These are phyloP conservation scores for Amphibolis antarctica DNA, from an alignment of 106 monocot genomes.

Conservation along the genomic window DNA sequence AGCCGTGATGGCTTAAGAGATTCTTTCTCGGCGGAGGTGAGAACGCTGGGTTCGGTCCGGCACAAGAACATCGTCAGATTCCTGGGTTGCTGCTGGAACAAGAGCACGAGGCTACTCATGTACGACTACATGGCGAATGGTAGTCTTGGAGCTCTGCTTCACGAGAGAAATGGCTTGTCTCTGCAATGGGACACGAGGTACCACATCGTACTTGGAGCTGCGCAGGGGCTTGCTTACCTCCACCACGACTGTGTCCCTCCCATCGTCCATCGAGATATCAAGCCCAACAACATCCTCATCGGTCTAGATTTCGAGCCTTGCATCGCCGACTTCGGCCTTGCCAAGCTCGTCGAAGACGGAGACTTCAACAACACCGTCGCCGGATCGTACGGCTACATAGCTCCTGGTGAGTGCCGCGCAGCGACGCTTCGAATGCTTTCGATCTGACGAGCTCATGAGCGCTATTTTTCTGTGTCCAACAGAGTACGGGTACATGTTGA, in stretches of 20 bases:
- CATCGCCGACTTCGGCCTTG: conserved; percentile 90
- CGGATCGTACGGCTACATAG: conserved; percentile 96
- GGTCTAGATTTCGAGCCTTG: conserved; percentile 78
- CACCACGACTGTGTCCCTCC: conserved; percentile 91
- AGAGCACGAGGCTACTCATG: conserved; percentile 67
- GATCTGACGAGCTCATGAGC: neutral
- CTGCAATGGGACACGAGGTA: conserved; percentile 82
- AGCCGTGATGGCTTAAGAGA: conserved; percentile 35
- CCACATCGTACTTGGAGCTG: conserved; percentile 67
- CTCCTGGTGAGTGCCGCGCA: conserved; percentile 44
- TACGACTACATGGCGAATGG: conserved; percentile 97
- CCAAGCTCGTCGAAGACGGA: conserved; percentile 76
- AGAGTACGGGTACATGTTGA: conserved; percentile 98
- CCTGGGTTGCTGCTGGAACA: conserved; percentile 89
- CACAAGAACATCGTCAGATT: conserved; percentile 96
- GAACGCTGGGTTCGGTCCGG: conserved; percentile 69
- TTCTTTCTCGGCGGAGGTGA: conserved; percentile 79
- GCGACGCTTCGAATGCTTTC: neutral
- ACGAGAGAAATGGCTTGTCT: conserved; percentile 48
- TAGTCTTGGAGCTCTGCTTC: conserved; percentile 67
- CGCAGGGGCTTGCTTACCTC: conserved; percentile 79
- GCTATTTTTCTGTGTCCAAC: neutral
- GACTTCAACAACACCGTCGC: conserved; percentile 77
- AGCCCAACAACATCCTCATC: conserved; percentile 90
- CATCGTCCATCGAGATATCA: conserved; percentile 83